Percentiles rank a stretch among this genome's conserved stretches.
Evolutionary conservation across 1,139 yeast species (phyloP).

Genomic region (Candida tropicalis): DNA sequence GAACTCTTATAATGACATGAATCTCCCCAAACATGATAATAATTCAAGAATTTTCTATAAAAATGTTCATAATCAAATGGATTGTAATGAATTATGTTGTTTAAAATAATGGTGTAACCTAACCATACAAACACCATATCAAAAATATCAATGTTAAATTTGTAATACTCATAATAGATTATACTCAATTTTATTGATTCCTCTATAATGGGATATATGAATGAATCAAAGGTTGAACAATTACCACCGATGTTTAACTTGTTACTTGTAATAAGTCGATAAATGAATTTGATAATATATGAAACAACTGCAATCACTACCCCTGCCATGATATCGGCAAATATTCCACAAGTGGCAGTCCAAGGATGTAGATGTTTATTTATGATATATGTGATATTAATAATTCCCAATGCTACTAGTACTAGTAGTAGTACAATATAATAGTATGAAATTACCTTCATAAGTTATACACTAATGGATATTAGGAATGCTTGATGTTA

Average conservation of each 20-base stretch:
- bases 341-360: neutral
- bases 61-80: conserved; percentile 11
- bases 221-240: conserved; percentile 9
- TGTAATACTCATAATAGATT: conserved; percentile 8
- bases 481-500: neutral
- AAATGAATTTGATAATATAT: conserved; percentile 5
- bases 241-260: neutral
- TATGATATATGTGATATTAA: conserved; percentile 1
- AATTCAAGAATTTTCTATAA: conserved; percentile 13
- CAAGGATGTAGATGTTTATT: neutral
- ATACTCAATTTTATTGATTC: conserved; percentile 12
- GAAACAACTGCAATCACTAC: conserved; percentile 5
- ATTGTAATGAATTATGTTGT: conserved; percentile 12
- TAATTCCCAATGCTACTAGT: neutral
- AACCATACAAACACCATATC: conserved; percentile 11
- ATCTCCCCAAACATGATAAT: conserved; percentile 15
- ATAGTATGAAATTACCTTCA: conserved; percentile 2
- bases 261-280: neutral
- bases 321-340: conserved; percentile 12
- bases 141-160: conserved; percentile 7
- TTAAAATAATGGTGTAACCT: conserved; percentile 10
- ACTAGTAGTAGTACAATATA: conserved; percentile 4
- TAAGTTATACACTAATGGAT: neutral
- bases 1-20: conserved; percentile 11
- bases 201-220: conserved; percentile 15